Evolutionary conservation across 1,284 basidiomycete genomes (phyloP).

Genomic region (Microbotryum scabiosae): DNA sequence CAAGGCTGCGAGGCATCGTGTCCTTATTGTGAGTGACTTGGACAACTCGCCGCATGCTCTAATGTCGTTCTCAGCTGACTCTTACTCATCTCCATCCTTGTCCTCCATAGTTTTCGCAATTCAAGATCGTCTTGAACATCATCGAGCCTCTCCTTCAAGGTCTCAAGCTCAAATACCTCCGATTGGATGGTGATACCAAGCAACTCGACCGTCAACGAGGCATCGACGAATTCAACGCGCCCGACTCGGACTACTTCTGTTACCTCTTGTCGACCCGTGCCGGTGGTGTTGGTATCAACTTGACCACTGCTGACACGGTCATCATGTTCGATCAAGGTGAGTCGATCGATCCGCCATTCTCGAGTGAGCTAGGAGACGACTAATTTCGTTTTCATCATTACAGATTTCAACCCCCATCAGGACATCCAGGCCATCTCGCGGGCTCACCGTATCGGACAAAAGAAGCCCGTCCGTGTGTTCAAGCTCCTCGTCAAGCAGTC

Average conservation of each 20-base stretch:
- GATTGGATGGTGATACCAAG: conserved; percentile 36
- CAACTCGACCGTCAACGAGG: conserved; percentile 16
- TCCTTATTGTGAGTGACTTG: conserved; percentile 24
- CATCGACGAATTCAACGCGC: conserved; percentile 88
- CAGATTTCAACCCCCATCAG: conserved; percentile 40
- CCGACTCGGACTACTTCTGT: conserved; percentile 55
- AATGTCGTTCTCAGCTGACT: too few relatives aligned
- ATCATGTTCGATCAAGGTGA: conserved; percentile 65
- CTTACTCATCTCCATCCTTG: neutral
- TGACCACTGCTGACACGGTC: conserved; percentile 67
- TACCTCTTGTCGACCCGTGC: conserved; percentile 39
- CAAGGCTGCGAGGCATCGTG: conserved; percentile 37
- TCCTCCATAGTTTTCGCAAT: conserved; percentile 31
- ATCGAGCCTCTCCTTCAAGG: conserved; percentile 38
- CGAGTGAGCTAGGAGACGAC: too few relatives aligned
- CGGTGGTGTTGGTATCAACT: conserved; percentile 43
- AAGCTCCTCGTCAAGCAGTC: conserved; percentile 41
- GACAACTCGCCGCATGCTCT: neutral
- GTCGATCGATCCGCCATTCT: too few relatives aligned
- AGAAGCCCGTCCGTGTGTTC: conserved; percentile 40
- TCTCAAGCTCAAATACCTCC: conserved; percentile 37
- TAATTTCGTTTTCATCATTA: conserved; percentile 21
- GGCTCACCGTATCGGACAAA: conserved; percentile 43
- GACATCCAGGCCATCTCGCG: conserved; percentile 42
- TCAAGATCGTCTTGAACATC: conserved; percentile 39